Conservation (phyloP, 257 asterid genomes). For the Catharanthus roseus region DNA sequence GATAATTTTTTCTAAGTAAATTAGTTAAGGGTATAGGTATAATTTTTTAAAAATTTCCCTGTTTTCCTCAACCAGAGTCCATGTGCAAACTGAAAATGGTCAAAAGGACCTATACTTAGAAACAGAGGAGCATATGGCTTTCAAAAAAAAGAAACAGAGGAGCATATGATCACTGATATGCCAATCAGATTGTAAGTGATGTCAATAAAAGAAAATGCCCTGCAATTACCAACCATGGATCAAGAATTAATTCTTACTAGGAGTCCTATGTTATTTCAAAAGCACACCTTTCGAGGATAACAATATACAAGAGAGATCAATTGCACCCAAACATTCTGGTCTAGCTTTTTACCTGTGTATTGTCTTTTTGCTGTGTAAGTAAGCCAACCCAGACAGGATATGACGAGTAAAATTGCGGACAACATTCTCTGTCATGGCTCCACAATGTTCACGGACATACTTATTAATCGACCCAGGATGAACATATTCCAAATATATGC, state of each 20-base stretch:
- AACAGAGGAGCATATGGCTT: too few species aligned
- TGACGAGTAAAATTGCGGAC: conserved; percentile 89
- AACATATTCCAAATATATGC: conserved; percentile 90
- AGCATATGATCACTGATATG: not conserved
- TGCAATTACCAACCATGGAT: not conserved
- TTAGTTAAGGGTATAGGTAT: too few species aligned
- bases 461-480: conserved; percentile 84
- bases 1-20: too few species aligned
- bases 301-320: conserved; percentile 6
- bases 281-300: not conserved
- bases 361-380: conserved; percentile 69
- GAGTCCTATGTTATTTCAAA: not conserved
- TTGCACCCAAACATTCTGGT: not conserved
- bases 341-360: conserved; percentile 62
- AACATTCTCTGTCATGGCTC: conserved; percentile 79
- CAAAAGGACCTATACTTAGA: too few species aligned
- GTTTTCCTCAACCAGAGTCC: too few species aligned
- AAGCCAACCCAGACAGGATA: conserved; percentile 80
- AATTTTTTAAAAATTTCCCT: too few species aligned
- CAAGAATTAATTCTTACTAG: not conserved
- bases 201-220: not conserved
- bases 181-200: not conserved
- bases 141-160: too few species aligned
- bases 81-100: too few species aligned
- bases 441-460: conserved; percentile 58